phyloP scores from a whole-genome alignment of 2,329 filamentous ascomycete species.

The Pestalotiopsis sp. region DNA sequence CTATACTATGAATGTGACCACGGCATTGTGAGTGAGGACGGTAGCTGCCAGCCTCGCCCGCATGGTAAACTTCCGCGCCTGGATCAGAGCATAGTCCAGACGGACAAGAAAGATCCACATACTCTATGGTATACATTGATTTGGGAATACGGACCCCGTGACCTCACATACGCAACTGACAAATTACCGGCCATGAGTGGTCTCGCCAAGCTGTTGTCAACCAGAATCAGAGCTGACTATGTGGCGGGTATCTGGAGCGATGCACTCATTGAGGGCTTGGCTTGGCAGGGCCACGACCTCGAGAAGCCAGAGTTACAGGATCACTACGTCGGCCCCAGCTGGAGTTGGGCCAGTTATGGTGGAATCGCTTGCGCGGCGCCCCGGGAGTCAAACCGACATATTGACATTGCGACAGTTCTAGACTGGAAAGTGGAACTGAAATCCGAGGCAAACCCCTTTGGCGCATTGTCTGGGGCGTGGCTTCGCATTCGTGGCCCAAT shows the following conservation, averaged over 20 bases:
- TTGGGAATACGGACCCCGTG: slow-evolving; percentile 6
- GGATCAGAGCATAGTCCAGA: not conserved
- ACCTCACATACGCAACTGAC: slow-evolving; percentile 17
- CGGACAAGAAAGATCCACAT: not conserved
- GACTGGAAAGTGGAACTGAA: slow-evolving; percentile 18
- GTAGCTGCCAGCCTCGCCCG: not conserved
- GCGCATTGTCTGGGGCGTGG: slow-evolving; percentile 19
- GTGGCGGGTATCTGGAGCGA: slow-evolving; percentile 21
- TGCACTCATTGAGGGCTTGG: slow-evolving; percentile 15
- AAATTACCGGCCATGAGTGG: slow-evolving; percentile 21
- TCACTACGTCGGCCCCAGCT: slow-evolving; percentile 21
- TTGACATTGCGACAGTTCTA: slow-evolving; percentile 11
- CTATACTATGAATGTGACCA: slow-evolving; percentile 13
- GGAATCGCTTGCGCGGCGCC: slow-evolving; percentile 12
- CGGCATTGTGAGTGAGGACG: slow-evolving; percentile 13
- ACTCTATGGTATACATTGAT: not conserved
- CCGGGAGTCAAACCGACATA: not conserved
- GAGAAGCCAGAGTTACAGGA: slow-evolving; percentile 1
- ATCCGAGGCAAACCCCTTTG: slow-evolving; percentile 17
- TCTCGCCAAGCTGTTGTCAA: slow-evolving; percentile 17
- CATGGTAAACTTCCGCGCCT: not conserved
- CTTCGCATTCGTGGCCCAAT: slow-evolving; percentile 19
- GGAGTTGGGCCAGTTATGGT: slow-evolving; percentile 22
- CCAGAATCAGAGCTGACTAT: slow-evolving; percentile 14
- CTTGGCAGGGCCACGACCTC: slow-evolving; percentile 16